Percentiles rank a stretch among this genome's conserved stretches.
phyloP scores from a whole-genome alignment of 1,284 basidiomycete genomes.

The Paramarasmius palmivorus region DNA sequence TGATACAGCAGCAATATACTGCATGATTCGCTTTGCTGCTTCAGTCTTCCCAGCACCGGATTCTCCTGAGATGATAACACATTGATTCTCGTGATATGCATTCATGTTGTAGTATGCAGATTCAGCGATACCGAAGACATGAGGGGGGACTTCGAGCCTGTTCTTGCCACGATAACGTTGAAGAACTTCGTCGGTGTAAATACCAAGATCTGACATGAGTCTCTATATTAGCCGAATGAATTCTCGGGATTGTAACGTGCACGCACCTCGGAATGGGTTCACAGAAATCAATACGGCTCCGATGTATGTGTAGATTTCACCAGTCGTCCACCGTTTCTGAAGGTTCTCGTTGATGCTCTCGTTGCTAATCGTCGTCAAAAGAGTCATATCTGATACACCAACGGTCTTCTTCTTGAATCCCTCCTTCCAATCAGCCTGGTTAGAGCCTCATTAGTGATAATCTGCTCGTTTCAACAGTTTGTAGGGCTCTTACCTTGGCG shows the following conservation, averaged over 20 bases:
- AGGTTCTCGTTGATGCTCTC: conserved; percentile 98
- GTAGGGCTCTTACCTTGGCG: conserved; percentile 58
- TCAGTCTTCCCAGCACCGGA: conserved; percentile 98
- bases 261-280: conserved; percentile 92
- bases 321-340: conserved; percentile 93
- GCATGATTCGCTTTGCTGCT: conserved; percentile 98
- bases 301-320: conserved; percentile 99
- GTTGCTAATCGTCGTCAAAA: conserved; percentile 96
- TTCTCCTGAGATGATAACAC: conserved; percentile 99
- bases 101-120: conserved; percentile 99
- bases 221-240: background rate
- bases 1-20: conserved; percentile 98
- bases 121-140: conserved; percentile 98
- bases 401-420: conserved; percentile 98
- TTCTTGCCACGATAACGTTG: conserved; percentile 96
- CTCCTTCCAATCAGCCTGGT: conserved; percentile 95
- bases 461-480: conserved; percentile 2
- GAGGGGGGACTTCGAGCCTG: conserved; percentile 95
- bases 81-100: conserved; percentile 99
- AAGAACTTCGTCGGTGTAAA: conserved; percentile 91
- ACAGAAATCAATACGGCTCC: conserved; percentile 97
- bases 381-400: conserved; percentile 98
- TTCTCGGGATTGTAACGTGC: conserved; percentile 5
- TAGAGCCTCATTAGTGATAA: conserved; percentile 5
- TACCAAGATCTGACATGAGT: conserved; percentile 77